Evolutionary conservation across 2,329 filamentous ascomycete species (phyloP).

Genomic region (Cladosporium cucumerinum): DNA sequence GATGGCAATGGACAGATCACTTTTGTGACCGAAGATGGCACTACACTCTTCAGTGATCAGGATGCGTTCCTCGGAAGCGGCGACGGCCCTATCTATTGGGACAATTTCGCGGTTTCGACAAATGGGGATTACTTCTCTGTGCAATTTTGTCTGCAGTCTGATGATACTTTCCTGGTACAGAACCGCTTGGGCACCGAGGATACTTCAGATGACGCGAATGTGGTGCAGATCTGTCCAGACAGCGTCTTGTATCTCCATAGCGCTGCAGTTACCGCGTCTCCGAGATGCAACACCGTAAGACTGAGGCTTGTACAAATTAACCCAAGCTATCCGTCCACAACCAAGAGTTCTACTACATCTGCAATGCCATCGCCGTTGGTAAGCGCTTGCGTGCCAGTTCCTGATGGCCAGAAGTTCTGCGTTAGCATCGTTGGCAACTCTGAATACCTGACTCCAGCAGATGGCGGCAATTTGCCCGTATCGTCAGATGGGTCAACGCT

Average conservation of each 20-base stretch:
- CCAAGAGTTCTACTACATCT: not conserved
- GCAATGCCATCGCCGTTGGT: not conserved
- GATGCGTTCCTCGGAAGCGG: not conserved
- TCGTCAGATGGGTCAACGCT: not conserved
- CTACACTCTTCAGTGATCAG: constrained; percentile 1
- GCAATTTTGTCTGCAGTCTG: not conserved
- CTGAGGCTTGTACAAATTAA: not conserved
- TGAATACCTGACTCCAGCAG: not conserved
- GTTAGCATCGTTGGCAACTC: not conserved
- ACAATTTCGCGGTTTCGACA: not conserved
- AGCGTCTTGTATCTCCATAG: not conserved
- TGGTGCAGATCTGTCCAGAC: not conserved
- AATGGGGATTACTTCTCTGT: not conserved
- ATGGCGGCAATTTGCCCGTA: not conserved
- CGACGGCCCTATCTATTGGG: not conserved
- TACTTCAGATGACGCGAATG: not conserved
- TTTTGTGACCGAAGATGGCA: not conserved
- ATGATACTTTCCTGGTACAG: not conserved
- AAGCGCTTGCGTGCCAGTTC: not conserved
- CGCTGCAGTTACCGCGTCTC: not conserved
- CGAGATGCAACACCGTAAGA: not conserved
- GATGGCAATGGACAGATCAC: not conserved
- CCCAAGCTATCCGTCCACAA: not conserved
- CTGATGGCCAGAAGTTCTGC: not conserved
- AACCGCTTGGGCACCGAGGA: not conserved